Evolutionary conservation across 1,284 basidiomycete species (phyloP), one percentile per base, ranked within the genome.

Genomic region (Boletus sp.): DNA sequence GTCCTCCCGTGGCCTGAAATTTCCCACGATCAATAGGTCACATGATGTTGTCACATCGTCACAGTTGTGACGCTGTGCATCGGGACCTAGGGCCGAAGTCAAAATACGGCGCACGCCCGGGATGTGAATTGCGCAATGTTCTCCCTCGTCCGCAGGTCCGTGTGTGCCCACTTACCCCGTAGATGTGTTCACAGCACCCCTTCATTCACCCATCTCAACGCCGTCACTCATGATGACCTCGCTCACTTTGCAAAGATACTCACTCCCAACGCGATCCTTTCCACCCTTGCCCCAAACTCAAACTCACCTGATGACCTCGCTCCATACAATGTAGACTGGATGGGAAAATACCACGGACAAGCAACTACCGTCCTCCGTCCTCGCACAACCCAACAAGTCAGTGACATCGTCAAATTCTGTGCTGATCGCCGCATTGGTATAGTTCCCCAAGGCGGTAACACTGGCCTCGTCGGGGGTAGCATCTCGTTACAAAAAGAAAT

Each of bases 361-460:
- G 82, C 91, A 17, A 82, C 82, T 25, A 88, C 93, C 20, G 89
- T 99, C 13, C 74, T 98, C 52, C 92, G 89, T 67, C 95, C 95
- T 12, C 91, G 86, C 62, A 84, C 87, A 2, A 91, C 91, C 0
- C 71, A 89, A 56, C 85, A 99, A 70, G 92, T 98, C 60, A 88
- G 88, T 60, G 75, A 87, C 54, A 88, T 99, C 42, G 74, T 96
- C 61, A 85, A 84, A 65, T 90, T 84, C 73, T 96, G 93, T 69
- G 82, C 86, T 58, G 74, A 85, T 51, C 77, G 81, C 45, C 76
- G 80, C 46, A 89, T 97, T 43, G 85, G 87, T 17, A 81, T 99
- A 41, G 94, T 97, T 1, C 96, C 96, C 1, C 96, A 99, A 69
- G 95, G 96, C 42, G 96, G 96, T 25, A 99, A 99, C 72, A 99